A percentile compares a stretch with the other conserved stretches of the same genome.
These are phyloP conservation scores for Trichoderma pleuroti DNA, from an alignment of 2,329 filamentous ascomycete species.

Conservation along the genomic window DNA sequence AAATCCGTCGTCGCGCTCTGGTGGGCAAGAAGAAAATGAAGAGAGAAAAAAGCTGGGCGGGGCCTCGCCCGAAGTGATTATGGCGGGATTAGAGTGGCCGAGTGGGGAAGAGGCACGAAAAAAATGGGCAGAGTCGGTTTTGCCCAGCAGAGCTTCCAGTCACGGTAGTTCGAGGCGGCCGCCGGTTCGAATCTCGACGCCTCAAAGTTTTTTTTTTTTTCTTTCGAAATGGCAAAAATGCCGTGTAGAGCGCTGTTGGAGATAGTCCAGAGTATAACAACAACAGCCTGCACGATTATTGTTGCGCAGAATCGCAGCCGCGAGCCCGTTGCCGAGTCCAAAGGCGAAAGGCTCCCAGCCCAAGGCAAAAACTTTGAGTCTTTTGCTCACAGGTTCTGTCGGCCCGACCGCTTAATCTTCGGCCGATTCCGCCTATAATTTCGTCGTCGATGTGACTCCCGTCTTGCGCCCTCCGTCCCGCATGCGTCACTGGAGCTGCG, in stretches of 20 bases:
- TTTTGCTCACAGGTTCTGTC: neutral
- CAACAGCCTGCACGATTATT: neutral
- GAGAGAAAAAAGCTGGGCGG: slow-evolving; percentile 12
- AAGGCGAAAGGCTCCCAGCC: neutral
- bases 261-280: neutral
- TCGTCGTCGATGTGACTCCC: neutral
- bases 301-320: neutral
- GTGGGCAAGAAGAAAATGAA: slow-evolving; percentile 11
- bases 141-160: neutral
- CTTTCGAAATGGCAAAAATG: neutral
- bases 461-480: neutral
- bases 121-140: neutral
- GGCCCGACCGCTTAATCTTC: slow-evolving; percentile 13
- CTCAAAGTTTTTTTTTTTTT: slow-evolving; percentile 15
- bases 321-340: neutral
- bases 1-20: slow-evolving; percentile 1
- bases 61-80: slow-evolving; percentile 1
- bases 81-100: slow-evolving; percentile 8
- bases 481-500: neutral
- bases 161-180: neutral
- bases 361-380: slow-evolving; percentile 5
- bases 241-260: neutral
- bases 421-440: neutral
- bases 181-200: slow-evolving; percentile 15
- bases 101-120: slow-evolving; percentile 17